These are phyloP conservation scores for Cryphonectria carpinicola DNA, from an alignment of 2,329 filamentous ascomycete genomes.

Conservation along the genomic window DNA sequence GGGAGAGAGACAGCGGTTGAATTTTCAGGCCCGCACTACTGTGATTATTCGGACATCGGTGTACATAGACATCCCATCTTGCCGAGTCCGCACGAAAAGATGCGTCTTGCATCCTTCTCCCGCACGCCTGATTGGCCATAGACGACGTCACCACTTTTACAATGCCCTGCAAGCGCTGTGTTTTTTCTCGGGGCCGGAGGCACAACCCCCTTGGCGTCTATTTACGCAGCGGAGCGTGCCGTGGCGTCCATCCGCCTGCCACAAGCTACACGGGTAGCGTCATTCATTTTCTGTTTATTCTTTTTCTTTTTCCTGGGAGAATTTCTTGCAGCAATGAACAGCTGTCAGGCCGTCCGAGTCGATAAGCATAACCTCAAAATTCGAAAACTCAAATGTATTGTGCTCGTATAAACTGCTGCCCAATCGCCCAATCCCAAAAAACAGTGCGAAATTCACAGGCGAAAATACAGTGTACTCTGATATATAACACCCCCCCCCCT, in stretches of 20 bases:
- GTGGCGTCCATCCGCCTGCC: not conserved
- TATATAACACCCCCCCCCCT: not conserved
- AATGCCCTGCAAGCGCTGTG: not conserved
- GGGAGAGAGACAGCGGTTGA: not conserved
- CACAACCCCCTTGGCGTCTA: not conserved
- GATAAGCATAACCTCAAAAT: not conserved
- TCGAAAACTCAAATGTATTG: not conserved
- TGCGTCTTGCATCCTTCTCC: not conserved
- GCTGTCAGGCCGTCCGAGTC: not conserved
- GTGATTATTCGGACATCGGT: constrained; percentile 5
- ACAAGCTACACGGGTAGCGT: not conserved
- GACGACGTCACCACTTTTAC: constrained; percentile 12
- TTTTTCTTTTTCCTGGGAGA: not conserved
- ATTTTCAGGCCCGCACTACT: not conserved
- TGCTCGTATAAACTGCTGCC: not conserved
- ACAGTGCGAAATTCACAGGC: not conserved
- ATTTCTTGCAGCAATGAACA: not conserved
- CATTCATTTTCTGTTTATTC: not conserved
- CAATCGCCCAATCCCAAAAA: not conserved
- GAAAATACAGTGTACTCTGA: not conserved
- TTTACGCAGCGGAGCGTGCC: not conserved
- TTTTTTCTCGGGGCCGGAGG: not conserved
- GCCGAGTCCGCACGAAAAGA: not conserved
- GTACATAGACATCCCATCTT: not conserved
- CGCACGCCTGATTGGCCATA: not conserved